Conservation (phyloP, 1,284 basidiomycete species). For the Boletus holoroseus region DNA sequence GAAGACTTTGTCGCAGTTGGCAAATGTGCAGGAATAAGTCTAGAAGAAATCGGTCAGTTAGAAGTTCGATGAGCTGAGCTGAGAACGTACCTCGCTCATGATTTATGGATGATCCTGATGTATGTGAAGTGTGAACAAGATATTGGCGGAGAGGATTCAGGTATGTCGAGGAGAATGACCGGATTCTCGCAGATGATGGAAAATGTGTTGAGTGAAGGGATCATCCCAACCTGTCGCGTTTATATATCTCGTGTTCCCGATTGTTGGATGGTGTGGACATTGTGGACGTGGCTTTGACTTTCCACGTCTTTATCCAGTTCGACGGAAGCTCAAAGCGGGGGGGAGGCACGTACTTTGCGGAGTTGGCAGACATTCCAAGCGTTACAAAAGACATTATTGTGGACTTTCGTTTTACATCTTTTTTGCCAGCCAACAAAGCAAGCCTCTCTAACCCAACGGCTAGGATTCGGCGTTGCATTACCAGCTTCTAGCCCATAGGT, state of each 20-base stretch:
- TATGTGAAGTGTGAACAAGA: background rate
- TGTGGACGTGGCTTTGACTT: conserved; percentile 8
- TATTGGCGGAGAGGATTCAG: background rate
- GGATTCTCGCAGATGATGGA: conserved; percentile 14
- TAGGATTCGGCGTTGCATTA: background rate
- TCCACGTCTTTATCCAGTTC: conserved; percentile 7
- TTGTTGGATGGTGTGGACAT: conserved; percentile 11
- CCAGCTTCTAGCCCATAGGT: background rate
- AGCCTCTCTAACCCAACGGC: background rate
- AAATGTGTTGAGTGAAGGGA: background rate
- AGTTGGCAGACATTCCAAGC: conserved; percentile 4
- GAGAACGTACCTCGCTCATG: conserved; percentile 16
- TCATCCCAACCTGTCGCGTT: background rate
- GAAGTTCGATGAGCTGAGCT: no score
- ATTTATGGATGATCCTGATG: background rate
- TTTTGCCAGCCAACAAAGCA: conserved; percentile 12
- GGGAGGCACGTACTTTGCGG: background rate
- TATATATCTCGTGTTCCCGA: conserved; percentile 10
- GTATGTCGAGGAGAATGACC: conserved; percentile 19
- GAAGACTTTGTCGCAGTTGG: conserved; percentile 17
- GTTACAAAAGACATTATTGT: conserved; percentile 1
- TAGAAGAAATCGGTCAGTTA: conserved; percentile 7
- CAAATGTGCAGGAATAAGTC: conserved; percentile 18
- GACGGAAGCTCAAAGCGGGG: conserved; percentile 12
- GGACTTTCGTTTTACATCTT: background rate